These are phyloP conservation scores for Rhododendron ferrugineum DNA, from an alignment of 148 eudicot species.

Conservation along the genomic window DNA sequence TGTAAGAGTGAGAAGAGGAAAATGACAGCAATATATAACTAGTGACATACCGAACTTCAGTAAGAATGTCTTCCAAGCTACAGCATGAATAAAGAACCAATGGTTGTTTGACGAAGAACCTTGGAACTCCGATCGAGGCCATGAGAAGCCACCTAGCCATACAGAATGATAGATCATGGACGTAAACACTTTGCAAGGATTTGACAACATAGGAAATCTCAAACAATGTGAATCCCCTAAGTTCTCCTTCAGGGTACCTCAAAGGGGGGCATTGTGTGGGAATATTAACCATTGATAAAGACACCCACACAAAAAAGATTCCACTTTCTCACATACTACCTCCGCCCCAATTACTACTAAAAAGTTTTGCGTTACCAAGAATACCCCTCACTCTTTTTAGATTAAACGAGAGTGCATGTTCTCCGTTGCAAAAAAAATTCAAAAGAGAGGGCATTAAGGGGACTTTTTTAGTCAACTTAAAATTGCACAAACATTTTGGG, in stretches of 20 bases:
- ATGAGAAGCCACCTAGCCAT: constrained; percentile 83
- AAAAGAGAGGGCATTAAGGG: neutral
- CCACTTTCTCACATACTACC: neutral
- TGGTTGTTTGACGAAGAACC: constrained; percentile 77
- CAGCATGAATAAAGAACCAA: constrained; percentile 53
- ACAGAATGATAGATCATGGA: constrained; percentile 1
- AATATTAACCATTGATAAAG: neutral
- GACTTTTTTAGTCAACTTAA: neutral
- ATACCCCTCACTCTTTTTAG: neutral
- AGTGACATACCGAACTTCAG: constrained; percentile 19
- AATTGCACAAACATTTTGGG: neutral
- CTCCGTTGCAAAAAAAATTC: neutral
- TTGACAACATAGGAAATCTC: neutral
- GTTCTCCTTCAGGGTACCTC: neutral
- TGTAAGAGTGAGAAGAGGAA: neutral
- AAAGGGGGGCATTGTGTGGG: neutral
- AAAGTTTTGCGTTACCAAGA: neutral
- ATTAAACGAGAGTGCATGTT: neutral
- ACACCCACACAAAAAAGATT: neutral
- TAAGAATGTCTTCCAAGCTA: constrained; percentile 22
- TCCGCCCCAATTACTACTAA: neutral
- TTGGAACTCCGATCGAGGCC: constrained; percentile 80
- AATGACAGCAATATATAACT: neutral
- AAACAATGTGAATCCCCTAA: neutral
- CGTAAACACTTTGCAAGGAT: neutral